phyloP scores from a whole-genome alignment of 2,329 filamentous ascomycete genomes.

The Tetracladium maxilliforme region DNA sequence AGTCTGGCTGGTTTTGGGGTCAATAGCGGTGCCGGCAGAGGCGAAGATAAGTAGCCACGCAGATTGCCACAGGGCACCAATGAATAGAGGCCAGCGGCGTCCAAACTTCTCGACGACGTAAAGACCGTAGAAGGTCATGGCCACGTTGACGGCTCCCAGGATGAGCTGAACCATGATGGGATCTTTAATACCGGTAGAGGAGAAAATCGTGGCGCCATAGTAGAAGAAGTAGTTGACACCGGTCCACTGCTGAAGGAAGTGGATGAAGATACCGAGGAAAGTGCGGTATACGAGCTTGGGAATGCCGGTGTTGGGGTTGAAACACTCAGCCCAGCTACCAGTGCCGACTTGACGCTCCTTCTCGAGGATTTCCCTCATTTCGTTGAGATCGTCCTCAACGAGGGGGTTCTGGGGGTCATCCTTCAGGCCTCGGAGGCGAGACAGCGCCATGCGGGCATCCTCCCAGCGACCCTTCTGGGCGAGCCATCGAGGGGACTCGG shows the following conservation, averaged over 20 bases:
- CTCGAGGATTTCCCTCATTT: slow-evolving; percentile 22
- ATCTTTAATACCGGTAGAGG: slow-evolving; percentile 49
- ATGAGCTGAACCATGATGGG: slow-evolving; percentile 56
- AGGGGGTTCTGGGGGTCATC: slow-evolving; percentile 25
- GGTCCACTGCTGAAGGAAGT: slow-evolving; percentile 55
- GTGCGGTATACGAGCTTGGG: slow-evolving; percentile 51
- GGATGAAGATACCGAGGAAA: slow-evolving; percentile 44
- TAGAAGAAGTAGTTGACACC: slow-evolving; percentile 50
- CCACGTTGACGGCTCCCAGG: slow-evolving; percentile 52
- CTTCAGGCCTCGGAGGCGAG: slow-evolving; percentile 34
- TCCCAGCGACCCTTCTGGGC: slow-evolving; percentile 30
- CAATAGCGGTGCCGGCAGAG: slow-evolving; percentile 31
- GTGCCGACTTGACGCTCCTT: slow-evolving; percentile 27
- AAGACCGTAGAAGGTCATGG: slow-evolving; percentile 49
- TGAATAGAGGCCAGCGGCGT: slow-evolving; percentile 51
- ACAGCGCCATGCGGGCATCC: slow-evolving; percentile 31
- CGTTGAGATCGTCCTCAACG: slow-evolving; percentile 34
- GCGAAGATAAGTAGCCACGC: slow-evolving; percentile 51
- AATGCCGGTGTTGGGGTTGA: slow-evolving; percentile 31
- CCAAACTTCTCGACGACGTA: slow-evolving; percentile 56
- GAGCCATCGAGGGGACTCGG: slow-evolving; percentile 42
- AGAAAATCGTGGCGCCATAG: slow-evolving; percentile 55
- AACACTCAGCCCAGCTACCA: slow-evolving; percentile 43
- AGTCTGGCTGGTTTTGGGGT: slow-evolving; percentile 24
- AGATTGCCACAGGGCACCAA: slow-evolving; percentile 54